Base-by-base conservation (phyloP, 495 filamentous ascomycete genomes). In the Mycothermus thermophilus region DNA sequence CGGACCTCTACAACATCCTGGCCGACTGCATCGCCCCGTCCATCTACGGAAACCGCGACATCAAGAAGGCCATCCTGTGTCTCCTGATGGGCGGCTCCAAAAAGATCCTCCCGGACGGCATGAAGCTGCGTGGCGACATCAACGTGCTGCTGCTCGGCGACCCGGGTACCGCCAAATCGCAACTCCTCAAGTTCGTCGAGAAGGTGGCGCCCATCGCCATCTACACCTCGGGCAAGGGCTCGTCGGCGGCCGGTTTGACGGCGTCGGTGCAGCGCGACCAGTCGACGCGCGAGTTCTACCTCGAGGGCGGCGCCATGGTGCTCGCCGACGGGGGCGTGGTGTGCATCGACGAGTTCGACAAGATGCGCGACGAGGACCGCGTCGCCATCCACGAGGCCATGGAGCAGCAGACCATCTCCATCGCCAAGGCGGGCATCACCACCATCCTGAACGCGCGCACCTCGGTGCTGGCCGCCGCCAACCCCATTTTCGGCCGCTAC, bases 351-450 rank as follows among this genome's bases (percentile, higher is more conserved):
- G 92, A 99, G 58, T 99, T 99, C 55, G 92, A 99, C 63, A 99
- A 99, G 66, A 99, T 99, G 92, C 73, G 92, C 38, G 92, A 99
- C 57, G 92, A 99, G 57, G 92, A 99, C 45, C 75, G 92, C 43
- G 92, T 99, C 14, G 92, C 92, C 7, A 99, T 99, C 57, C 92
- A 99, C 68, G 92, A 99, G 71, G 92, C 92, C 38, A 99, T 99
- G 92, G 92, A 99, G 51, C 92, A 99, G 59, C 92, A 99, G 59
- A 99, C 92, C 5, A 99, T 99, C 38, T 99, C 92, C 8, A 96
- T 99, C 48, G 92, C 92, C 43, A 99, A 99, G 59, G 92, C 92
- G 4, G 92, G 92, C 50, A 96, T 99, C 48, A 99, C 92, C 11
- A 99, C 92, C 1, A 96, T 99, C 41, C 71, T 99, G 16, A 99